phyloP scores from a whole-genome alignment of 345 rosid genomes.

The Eucalyptus curtisii region DNA sequence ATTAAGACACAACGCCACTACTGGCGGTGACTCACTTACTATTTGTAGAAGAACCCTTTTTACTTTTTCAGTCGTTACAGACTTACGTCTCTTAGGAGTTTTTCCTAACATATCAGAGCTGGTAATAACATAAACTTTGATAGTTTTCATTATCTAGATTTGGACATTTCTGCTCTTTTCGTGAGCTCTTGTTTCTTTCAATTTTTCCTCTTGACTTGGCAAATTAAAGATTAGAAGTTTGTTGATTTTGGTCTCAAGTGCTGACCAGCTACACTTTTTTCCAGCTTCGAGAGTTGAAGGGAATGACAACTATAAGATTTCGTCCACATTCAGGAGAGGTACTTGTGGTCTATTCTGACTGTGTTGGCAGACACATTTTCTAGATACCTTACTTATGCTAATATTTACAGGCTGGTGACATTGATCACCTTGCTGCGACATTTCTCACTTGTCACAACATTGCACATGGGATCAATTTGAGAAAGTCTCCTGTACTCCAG shows the following conservation, averaged over 20 bases:
- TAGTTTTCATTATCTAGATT: background rate
- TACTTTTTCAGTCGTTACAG: background rate
- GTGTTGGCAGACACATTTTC: background rate
- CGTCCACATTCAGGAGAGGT: constrained; percentile 99
- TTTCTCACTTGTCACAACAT: constrained; percentile 90
- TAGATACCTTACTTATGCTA: background rate
- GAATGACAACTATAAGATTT: constrained; percentile 93
- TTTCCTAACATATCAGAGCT: background rate
- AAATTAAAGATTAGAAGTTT: background rate
- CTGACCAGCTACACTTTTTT: constrained; percentile 2
- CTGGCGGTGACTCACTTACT: background rate
- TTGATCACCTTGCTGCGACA: constrained; percentile 98
- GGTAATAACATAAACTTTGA: background rate
- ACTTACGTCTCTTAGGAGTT: background rate
- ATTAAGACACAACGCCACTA: background rate
- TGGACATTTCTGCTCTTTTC: background rate
- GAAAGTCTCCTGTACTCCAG: constrained; percentile 99
- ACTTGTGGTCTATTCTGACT: background rate
- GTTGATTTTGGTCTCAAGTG: background rate
- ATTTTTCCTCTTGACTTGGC: background rate
- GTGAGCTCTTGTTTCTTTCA: background rate
- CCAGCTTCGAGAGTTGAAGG: constrained; percentile 98
- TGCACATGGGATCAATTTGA: constrained; percentile 95
- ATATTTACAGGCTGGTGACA: constrained; percentile 86
- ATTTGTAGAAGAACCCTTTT: background rate